Evolutionary conservation across 371 early-diverging fungal species (phyloP).

Genomic region (Actinomortierella ambigua): DNA sequence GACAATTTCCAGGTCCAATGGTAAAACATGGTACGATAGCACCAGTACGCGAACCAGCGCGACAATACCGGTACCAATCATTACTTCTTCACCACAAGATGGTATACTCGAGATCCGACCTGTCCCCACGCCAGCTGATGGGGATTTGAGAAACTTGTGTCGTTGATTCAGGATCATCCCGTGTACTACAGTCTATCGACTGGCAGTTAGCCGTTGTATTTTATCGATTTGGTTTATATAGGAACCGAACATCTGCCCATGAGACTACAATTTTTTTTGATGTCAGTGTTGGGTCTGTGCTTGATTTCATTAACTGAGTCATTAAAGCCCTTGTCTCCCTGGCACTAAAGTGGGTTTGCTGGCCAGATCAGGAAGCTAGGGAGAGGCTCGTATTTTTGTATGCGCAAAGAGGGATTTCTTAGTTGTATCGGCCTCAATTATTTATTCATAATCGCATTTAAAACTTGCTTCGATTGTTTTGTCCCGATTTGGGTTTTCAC

Average conservation of each 20-base stretch:
- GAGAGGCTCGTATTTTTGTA: slow-evolving; percentile 3
- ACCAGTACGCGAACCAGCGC: no score
- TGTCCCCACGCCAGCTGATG: no score
- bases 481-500: no score
- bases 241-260: neutral
- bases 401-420: slow-evolving; percentile 8
- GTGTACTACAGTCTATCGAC: slow-evolving; percentile 9
- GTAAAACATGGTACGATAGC: no score
- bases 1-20: no score
- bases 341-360: slow-evolving; percentile 1
- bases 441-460: neutral
- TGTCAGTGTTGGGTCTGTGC: slow-evolving; percentile 3
- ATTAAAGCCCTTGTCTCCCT: slow-evolving; percentile 1
- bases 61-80: no score
- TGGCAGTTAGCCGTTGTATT: slow-evolving; percentile 11
- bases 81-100: no score
- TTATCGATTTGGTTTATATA: neutral
- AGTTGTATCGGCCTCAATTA: no score
- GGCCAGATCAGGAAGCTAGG: slow-evolving; percentile 3
- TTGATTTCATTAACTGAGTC: slow-evolving; percentile 3
- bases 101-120: no score
- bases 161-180: slow-evolving; percentile 9
- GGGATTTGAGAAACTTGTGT: no score
- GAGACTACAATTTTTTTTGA: neutral
- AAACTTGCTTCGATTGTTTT: neutral